A percentile compares a stretch with the other conserved stretches of the same genome.
Conservation (phyloP, 352 stramenopile genomes). For the Phytophthora megakarya region DNA sequence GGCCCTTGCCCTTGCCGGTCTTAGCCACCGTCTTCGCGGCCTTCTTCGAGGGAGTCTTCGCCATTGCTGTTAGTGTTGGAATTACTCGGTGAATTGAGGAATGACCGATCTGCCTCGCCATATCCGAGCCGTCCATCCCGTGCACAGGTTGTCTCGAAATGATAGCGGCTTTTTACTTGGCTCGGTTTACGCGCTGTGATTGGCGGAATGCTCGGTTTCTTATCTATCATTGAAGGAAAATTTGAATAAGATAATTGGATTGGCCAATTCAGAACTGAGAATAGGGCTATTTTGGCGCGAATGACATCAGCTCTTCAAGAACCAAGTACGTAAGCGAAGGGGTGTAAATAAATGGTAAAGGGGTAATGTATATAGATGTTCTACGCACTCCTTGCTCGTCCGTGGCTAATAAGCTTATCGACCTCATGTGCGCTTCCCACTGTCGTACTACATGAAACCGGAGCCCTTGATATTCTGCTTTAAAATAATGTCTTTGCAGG, state of each 20-base stretch:
- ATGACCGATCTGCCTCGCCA: constrained; percentile 12
- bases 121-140: constrained; percentile 22
- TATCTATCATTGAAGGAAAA: constrained; percentile 20
- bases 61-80: constrained; percentile 68
- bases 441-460: constrained; percentile 81
- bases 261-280: neutral
- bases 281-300: constrained; percentile 38
- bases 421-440: constrained; percentile 33
- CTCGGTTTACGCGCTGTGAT: constrained; percentile 17
- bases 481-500: constrained; percentile 96
- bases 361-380: constrained; percentile 41
- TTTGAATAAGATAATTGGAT: neutral
- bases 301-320: neutral
- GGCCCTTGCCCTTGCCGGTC: constrained; percentile 61
- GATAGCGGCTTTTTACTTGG: too few relatives aligned
- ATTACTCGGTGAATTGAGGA: constrained; percentile 42
- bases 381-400: constrained; percentile 40
- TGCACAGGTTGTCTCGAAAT: too few relatives aligned
- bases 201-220: constrained; percentile 20
- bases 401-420: constrained; percentile 21
- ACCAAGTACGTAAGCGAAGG: neutral
- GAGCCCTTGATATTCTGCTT: constrained; percentile 93
- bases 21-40: constrained; percentile 82
- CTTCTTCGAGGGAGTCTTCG: constrained; percentile 97
- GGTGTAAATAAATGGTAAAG: constrained; percentile 15